phyloP scores from a whole-genome alignment of 177 flowering plant genomes.

The Vitis hybrid region DNA sequence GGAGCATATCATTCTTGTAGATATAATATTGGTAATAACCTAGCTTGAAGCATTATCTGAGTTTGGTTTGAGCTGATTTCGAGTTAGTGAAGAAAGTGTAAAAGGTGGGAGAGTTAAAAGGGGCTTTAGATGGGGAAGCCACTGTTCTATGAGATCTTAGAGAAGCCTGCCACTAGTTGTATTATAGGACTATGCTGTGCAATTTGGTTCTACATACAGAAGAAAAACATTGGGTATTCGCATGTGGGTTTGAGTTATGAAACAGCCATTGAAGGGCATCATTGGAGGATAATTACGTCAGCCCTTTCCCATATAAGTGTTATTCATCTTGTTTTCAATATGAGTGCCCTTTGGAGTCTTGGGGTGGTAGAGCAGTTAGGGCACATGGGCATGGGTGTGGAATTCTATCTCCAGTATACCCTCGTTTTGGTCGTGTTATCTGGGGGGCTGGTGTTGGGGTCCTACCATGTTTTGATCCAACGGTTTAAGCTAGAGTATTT shows the following conservation, averaged over 20 bases:
- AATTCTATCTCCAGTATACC: slow-evolving; percentile 83
- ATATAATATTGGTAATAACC: not conserved
- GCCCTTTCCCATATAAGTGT: slow-evolving; percentile 93
- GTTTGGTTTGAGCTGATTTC: not conserved
- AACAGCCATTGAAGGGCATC: slow-evolving; percentile 78
- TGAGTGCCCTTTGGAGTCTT: slow-evolving; percentile 99
- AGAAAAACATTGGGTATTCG: slow-evolving; percentile 82
- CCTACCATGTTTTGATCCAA: slow-evolving; percentile 73
- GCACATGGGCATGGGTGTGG: slow-evolving; percentile 68
- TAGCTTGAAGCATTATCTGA: not conserved
- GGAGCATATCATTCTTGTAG: not conserved
- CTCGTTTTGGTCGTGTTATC: slow-evolving; percentile 78
- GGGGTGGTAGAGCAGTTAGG: slow-evolving; percentile 82
- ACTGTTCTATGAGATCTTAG: slow-evolving; percentile 65
- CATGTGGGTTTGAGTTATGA: slow-evolving; percentile 94
- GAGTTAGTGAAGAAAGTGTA: no score
- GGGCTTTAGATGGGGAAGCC: slow-evolving; percentile 75
- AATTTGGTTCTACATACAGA: slow-evolving; percentile 92
- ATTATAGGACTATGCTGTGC: slow-evolving; percentile 72
- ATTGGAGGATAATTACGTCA: slow-evolving; percentile 94
- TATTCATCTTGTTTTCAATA: slow-evolving; percentile 89
- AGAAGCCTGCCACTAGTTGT: slow-evolving; percentile 91
- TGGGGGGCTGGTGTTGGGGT: slow-evolving; percentile 65
- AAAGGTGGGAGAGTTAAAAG: not conserved
- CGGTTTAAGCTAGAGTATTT: slow-evolving; percentile 86